Base-by-base conservation (phyloP, 2,329 filamentous ascomycete species). In the Aspergillus fumigatus region DNA sequence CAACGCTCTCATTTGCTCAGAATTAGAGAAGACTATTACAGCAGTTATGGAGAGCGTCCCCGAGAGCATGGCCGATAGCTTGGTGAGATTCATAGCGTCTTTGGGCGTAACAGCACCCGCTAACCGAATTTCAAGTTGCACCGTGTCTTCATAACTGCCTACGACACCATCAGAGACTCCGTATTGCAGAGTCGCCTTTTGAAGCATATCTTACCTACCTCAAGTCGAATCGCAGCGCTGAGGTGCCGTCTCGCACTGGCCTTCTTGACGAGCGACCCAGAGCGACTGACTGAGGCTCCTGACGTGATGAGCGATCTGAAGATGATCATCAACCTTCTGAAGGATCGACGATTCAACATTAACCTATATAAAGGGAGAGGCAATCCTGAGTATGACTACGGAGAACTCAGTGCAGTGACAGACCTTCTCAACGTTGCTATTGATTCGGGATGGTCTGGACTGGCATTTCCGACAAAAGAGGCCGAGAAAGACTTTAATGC, bases 371-470 rank as follows among this genome's bases (percentile, higher is more conserved):
- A 68, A 50, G 53, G 56, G 4, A 67, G 65, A 53, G 56, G 43
- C 17, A 32, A 55, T 9, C 49, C 53, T 3, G 64, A 71, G 19
- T 72, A 73, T 17, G 76, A 96, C 72, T 96, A 89, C 72, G 77
- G 79, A 17, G 80, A 86, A 54, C 81, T 97, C 1, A 79, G 81
- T 35, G 85, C 88, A 2, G 79, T 85, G 17, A 78, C 89, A 3
- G 75, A 81, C 3, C 81, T 95, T 21, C 81, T 97, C 4, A 88
- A 94, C 67, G 82, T 90, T 41, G 87, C 85, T 17, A 79, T 97
- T 52, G 89, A 90, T 58, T 84, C 87, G 56, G 89, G 83, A 2
- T 72, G 73, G 63, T 71, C 59, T 53, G 70, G 62, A 54, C 53
- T 66, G 6, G 69, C 57, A 6, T 70, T 70, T 48, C 50, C 63